Conservation (phyloP, 768 basidiomycete species). For the Mycena epipterygia region DNA sequence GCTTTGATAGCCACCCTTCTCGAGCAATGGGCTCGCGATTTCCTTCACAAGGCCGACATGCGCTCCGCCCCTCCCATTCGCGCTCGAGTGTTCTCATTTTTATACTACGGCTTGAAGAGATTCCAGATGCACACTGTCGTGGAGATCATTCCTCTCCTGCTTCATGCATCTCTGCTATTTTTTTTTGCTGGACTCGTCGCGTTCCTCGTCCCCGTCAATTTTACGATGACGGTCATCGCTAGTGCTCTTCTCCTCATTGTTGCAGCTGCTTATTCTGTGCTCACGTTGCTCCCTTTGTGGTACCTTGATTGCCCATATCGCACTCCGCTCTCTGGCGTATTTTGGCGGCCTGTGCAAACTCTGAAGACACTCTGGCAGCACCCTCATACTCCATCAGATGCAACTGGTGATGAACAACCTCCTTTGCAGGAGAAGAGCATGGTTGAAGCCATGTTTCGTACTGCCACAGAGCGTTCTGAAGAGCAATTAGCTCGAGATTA, state of each 20-base stretch:
- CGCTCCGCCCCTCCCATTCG: constrained; percentile 1
- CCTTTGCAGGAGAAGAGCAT: not conserved
- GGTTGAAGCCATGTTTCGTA: not conserved
- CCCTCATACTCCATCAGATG: not conserved
- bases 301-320: constrained; percentile 32
- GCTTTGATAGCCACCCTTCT: constrained; percentile 17
- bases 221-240: not conserved
- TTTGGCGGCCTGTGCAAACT: not conserved
- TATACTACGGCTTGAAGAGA: constrained; percentile 2
- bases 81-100: not conserved
- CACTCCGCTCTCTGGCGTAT: constrained; percentile 16
- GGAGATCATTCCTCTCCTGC: constrained; percentile 28
- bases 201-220: not conserved
- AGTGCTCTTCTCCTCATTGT: not conserved
- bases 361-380: not conserved
- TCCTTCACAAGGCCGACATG: constrained; percentile 6
- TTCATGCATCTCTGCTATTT: constrained; percentile 9
- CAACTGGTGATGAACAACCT: too few species aligned
- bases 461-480: not conserved
- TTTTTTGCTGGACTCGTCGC: constrained; percentile 1
- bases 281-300: constrained; percentile 26
- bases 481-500: not conserved
- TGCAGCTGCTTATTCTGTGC: constrained; percentile 10
- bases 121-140: too few species aligned
- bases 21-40: constrained; percentile 19